Conservation (phyloP, 208 protist species). For the Vickermania ingenoplastis region DNA sequence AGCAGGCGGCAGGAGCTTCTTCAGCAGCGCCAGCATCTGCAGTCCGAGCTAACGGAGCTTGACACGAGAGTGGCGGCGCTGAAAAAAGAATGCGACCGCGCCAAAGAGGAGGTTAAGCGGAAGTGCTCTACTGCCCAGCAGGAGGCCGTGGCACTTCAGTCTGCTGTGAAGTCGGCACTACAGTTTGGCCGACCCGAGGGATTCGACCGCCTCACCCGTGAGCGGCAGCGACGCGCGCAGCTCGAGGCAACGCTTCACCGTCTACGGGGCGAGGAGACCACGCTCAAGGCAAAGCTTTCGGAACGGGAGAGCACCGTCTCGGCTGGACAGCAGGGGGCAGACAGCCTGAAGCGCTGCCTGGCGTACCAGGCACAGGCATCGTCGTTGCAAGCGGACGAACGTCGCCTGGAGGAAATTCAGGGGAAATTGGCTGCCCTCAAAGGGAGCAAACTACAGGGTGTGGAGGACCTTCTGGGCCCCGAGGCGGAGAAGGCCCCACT, state of each 20-base stretch:
- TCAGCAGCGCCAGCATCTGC: not conserved
- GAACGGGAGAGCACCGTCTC: constrained; percentile 4
- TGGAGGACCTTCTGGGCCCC: constrained; percentile 48
- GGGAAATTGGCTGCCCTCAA: constrained; percentile 30
- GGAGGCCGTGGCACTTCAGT: constrained; percentile 7
- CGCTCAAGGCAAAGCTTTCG: constrained; percentile 1
- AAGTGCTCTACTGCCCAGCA: constrained; percentile 27
- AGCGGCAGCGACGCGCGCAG: not conserved
- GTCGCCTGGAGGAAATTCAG: constrained; percentile 29
- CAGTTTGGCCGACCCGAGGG: not conserved
- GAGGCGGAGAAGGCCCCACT: constrained; percentile 31
- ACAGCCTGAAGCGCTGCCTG: not conserved
- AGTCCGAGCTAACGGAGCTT: constrained; percentile 16
- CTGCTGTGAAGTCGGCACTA: not conserved
- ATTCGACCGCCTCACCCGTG: not conserved
- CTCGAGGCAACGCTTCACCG: constrained; percentile 1
- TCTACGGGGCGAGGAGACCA: not conserved
- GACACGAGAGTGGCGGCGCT: constrained; percentile 36
- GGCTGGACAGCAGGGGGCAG: constrained; percentile 6
- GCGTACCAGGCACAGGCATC: constrained; percentile 15
- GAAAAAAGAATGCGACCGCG: constrained; percentile 26
- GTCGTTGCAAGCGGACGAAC: constrained; percentile 36
- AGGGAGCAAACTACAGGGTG: constrained; percentile 15
- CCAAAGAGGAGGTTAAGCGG: constrained; percentile 25
- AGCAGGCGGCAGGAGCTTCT: not conserved